Percentiles rank a stretch among this genome's conserved stretches.
Conservation (phyloP, 73 alveolate species). For the Stentor roeselii region DNA sequence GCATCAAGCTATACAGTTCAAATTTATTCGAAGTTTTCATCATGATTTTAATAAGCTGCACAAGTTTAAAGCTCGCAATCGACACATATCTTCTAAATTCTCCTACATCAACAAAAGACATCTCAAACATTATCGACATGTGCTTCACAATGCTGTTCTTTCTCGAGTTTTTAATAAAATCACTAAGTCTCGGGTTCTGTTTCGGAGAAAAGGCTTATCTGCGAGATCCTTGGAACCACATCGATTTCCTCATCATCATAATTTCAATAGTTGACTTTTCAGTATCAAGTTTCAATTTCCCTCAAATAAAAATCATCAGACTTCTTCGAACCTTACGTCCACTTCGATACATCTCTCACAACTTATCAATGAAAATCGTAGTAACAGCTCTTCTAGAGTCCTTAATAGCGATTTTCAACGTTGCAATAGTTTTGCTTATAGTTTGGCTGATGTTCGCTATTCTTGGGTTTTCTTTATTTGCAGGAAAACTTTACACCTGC, state of each 20-base stretch:
- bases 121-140: slow-evolving; percentile 49
- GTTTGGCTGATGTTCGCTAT: slow-evolving; percentile 72
- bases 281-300: slow-evolving; percentile 52
- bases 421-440: slow-evolving; percentile 63
- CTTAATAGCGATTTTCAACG: slow-evolving; percentile 74
- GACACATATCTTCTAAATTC: slow-evolving; percentile 39
- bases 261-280: slow-evolving; percentile 77
- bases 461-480: slow-evolving; percentile 58
- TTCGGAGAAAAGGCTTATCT: slow-evolving; percentile 80
- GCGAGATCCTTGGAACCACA: slow-evolving; percentile 89
- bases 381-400: slow-evolving; percentile 88
- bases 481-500: slow-evolving; percentile 65
- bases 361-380: slow-evolving; percentile 76
- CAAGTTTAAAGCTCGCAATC: slow-evolving; percentile 83
- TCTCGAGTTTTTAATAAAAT: slow-evolving; percentile 74
- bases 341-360: slow-evolving; percentile 76
- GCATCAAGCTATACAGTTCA: slow-evolving; percentile 82
- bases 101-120: slow-evolving; percentile 12
- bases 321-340: slow-evolving; percentile 87
- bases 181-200: slow-evolving; percentile 84
- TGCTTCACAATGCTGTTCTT: slow-evolving; percentile 75
- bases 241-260: slow-evolving; percentile 91
- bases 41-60: slow-evolving; percentile 72
- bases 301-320: slow-evolving; percentile 78
- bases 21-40: slow-evolving; percentile 73